A percentile compares a stretch with the other conserved stretches of the same genome.
phyloP scores from a whole-genome alignment of 805 yeast species.

The Candida broadrunensis region DNA sequence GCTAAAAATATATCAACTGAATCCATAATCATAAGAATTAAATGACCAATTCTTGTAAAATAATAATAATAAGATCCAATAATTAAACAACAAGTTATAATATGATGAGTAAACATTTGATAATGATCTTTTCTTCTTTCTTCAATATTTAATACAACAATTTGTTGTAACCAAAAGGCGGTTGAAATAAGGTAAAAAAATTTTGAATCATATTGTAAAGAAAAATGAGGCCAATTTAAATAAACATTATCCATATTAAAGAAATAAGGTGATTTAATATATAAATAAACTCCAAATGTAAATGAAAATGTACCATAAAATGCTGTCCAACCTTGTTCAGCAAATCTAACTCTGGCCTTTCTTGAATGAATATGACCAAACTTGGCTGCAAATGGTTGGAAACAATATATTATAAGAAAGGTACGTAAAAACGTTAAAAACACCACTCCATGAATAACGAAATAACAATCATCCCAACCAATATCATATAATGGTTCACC shows the following conservation, averaged over 20 bases:
- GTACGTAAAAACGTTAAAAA: slow-evolving; percentile 57
- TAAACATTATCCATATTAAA: slow-evolving; percentile 57
- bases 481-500: slow-evolving; percentile 44
- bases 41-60: slow-evolving; percentile 75
- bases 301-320: slow-evolving; percentile 58
- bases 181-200: slow-evolving; percentile 67
- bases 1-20: slow-evolving; percentile 71
- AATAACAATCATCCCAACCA: slow-evolving; percentile 53
- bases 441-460: slow-evolving; percentile 55
- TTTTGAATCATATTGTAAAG: slow-evolving; percentile 53
- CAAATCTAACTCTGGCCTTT: slow-evolving; percentile 64
- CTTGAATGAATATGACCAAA: slow-evolving; percentile 40
- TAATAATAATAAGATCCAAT: slow-evolving; percentile 71
- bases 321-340: slow-evolving; percentile 83
- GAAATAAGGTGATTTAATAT: slow-evolving; percentile 57
- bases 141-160: slow-evolving; percentile 74
- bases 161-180: slow-evolving; percentile 80
- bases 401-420: slow-evolving; percentile 52
- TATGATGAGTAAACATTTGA: slow-evolving; percentile 89
- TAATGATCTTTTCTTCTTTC: slow-evolving; percentile 74
- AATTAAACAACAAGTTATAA: slow-evolving; percentile 68
- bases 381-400: slow-evolving; percentile 53
- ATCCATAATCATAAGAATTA: slow-evolving; percentile 79
- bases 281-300: slow-evolving; percentile 54
- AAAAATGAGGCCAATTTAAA: slow-evolving; percentile 71